Evolutionary conservation across 2,329 filamentous ascomycete species (phyloP).

Genomic region (Phoma sp.): DNA sequence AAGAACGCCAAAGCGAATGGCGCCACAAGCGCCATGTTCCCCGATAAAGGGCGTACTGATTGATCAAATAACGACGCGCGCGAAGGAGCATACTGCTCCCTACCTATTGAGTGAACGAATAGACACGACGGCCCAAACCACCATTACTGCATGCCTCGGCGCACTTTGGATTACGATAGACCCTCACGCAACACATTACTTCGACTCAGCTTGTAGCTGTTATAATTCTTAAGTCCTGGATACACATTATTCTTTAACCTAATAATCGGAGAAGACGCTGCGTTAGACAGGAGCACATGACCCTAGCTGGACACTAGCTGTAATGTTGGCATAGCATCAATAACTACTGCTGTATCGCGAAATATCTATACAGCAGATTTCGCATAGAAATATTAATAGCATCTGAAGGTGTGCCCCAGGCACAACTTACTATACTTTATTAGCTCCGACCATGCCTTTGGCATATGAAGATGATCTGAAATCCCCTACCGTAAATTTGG

Average conservation of each 20-base stretch:
- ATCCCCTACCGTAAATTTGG: no score
- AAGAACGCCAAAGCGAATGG: slow-evolving; percentile 38
- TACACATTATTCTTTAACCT: slow-evolving; percentile 12
- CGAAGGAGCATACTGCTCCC: not conserved
- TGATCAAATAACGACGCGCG: slow-evolving; percentile 13
- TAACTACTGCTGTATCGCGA: not conserved
- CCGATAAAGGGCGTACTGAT: slow-evolving; percentile 44
- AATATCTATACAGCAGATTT: not conserved
- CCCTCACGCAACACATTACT: slow-evolving; percentile 8
- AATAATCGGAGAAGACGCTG: slow-evolving; percentile 6
- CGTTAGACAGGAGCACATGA: not conserved
- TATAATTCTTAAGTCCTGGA: slow-evolving; percentile 10
- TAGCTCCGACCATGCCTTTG: no score
- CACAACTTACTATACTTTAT: slow-evolving; percentile 6
- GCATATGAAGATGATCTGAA: no score
- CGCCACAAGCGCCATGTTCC: slow-evolving; percentile 31
- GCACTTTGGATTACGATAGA: slow-evolving; percentile 15
- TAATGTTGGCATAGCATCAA: slow-evolving; percentile 6
- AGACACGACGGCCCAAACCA: slow-evolving; percentile 12
- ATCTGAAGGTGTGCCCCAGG: slow-evolving; percentile 1
- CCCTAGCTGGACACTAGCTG: not conserved
- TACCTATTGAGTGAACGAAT: not conserved
- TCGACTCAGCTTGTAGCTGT: slow-evolving; percentile 8
- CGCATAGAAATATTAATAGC: not conserved
- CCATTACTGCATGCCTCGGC: slow-evolving; percentile 11